Percentiles rank a stretch among this genome's conserved stretches.
phyloP scores from a whole-genome alignment of 148 eudicot species.

The Dianthus caryophyllus region DNA sequence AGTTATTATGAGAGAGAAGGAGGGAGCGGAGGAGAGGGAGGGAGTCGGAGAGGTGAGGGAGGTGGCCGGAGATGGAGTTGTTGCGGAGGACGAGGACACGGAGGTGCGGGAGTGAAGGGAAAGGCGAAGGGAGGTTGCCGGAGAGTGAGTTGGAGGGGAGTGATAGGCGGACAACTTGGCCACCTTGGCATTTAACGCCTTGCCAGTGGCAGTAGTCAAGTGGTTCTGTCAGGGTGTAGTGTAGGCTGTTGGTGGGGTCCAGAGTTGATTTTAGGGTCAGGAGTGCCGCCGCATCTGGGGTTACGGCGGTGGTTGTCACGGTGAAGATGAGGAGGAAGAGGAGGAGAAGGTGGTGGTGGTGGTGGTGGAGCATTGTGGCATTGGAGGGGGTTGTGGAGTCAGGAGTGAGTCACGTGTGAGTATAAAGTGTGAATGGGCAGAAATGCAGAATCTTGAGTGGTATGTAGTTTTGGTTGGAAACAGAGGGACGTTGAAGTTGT shows the following conservation, averaged over 20 bases:
- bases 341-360: slow-evolving; percentile 13
- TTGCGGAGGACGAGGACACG: slow-evolving; percentile 58
- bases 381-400: background rate
- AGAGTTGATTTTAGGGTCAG: slow-evolving; percentile 43
- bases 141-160: slow-evolving; percentile 38
- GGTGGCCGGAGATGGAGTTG: slow-evolving; percentile 67
- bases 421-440: background rate
- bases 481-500: no score
- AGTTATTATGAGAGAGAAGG: slow-evolving; percentile 44
- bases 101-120: slow-evolving; percentile 55
- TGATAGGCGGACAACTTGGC: slow-evolving; percentile 46
- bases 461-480: no score
- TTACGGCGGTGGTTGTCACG: background rate
- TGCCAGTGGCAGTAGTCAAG: slow-evolving; percentile 54
- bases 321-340: background rate
- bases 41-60: slow-evolving; percentile 47
- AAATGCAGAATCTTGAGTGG: background rate
- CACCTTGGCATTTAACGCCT: slow-evolving; percentile 66
- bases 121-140: slow-evolving; percentile 50
- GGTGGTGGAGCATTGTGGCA: slow-evolving; percentile 16
- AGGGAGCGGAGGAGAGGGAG: slow-evolving; percentile 55
- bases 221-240: slow-evolving; percentile 38
- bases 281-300: slow-evolving; percentile 40
- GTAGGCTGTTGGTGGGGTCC: slow-evolving; percentile 45
- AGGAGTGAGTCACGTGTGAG: background rate